Conservation (phyloP, 169 alveolate genomes). For the Plasmodium vinckei region DNA sequence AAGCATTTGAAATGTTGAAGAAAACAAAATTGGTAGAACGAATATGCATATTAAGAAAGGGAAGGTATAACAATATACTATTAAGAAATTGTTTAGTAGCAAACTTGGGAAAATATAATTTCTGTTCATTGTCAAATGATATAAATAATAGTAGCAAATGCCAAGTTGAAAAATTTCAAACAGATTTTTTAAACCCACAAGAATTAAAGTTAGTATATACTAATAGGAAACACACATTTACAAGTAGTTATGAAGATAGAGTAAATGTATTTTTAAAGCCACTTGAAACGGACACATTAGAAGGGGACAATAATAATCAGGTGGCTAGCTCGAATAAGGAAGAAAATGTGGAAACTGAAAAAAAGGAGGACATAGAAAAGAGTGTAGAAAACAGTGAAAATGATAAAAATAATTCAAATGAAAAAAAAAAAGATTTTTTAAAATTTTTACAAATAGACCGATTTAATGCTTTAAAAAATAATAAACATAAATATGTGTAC, state of each 20-base stretch:
- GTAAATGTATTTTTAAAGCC: conserved; percentile 53
- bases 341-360: background rate
- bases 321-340: background rate
- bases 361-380: background rate
- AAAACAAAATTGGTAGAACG: no score
- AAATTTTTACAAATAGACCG: conserved; percentile 18
- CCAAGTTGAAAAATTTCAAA: background rate
- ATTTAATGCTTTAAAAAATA: conserved; percentile 8
- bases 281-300: background rate
- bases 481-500: conserved; percentile 40
- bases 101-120: background rate
- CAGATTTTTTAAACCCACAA: conserved; percentile 6
- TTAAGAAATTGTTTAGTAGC: background rate
- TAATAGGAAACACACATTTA: conserved; percentile 12
- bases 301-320: background rate
- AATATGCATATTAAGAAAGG: no score
- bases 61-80: background rate
- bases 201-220: conserved; percentile 18
- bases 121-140: background rate
- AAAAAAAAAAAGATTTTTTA: background rate
- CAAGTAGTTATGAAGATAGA: conserved; percentile 12
- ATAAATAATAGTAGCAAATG: background rate
- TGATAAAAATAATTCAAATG: background rate
- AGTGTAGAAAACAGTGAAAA: background rate
- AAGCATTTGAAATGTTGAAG: no score